Conservation (phyloP, 768 basidiomycete genomes). For the Pisolithus tinctorius region DNA sequence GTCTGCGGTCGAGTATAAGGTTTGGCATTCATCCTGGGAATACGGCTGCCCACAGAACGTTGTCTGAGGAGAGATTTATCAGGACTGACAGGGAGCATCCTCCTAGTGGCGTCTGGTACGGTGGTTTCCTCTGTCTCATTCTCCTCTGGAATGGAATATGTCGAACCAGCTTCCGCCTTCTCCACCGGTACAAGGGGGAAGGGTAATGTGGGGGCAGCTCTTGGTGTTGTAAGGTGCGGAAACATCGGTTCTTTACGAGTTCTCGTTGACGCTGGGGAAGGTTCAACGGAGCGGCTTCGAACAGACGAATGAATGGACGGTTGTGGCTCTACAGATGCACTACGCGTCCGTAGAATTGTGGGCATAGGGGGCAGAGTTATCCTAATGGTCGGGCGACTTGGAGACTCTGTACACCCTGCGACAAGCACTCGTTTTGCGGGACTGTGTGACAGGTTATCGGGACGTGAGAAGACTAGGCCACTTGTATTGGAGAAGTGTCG, state of each 20-base stretch:
- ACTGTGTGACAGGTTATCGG: slow-evolving; percentile 32
- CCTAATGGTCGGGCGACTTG: slow-evolving; percentile 18
- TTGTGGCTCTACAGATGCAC: slow-evolving; percentile 31
- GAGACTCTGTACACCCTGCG: slow-evolving; percentile 21
- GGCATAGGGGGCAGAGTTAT: slow-evolving; percentile 13
- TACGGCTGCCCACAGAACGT: slow-evolving; percentile 41
- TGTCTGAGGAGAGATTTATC: slow-evolving; percentile 45
- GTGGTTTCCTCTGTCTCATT: slow-evolving; percentile 5
- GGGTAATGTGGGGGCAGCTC: slow-evolving; percentile 16
- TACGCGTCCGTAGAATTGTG: slow-evolving; percentile 21
- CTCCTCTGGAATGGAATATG: slow-evolving; percentile 31
- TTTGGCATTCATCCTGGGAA: slow-evolving; percentile 55
- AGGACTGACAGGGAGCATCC: slow-evolving; percentile 16
- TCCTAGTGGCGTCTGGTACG: slow-evolving; percentile 5
- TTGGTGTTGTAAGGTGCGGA: slow-evolving; percentile 6
- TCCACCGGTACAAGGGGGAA: slow-evolving; percentile 22
- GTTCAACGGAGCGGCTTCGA: slow-evolving; percentile 28
- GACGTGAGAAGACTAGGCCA: slow-evolving; percentile 35
- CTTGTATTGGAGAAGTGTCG: slow-evolving; percentile 10
- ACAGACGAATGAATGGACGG: slow-evolving; percentile 6
- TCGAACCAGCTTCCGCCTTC: slow-evolving; percentile 13
- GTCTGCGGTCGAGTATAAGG: slow-evolving; percentile 44
- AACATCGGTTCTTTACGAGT: slow-evolving; percentile 16
- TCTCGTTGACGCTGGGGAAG: slow-evolving; percentile 8
- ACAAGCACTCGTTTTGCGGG: slow-evolving; percentile 29